phyloP scores from a whole-genome alignment of 805 yeast genomes.

The Isabelozyma rhagii region DNA sequence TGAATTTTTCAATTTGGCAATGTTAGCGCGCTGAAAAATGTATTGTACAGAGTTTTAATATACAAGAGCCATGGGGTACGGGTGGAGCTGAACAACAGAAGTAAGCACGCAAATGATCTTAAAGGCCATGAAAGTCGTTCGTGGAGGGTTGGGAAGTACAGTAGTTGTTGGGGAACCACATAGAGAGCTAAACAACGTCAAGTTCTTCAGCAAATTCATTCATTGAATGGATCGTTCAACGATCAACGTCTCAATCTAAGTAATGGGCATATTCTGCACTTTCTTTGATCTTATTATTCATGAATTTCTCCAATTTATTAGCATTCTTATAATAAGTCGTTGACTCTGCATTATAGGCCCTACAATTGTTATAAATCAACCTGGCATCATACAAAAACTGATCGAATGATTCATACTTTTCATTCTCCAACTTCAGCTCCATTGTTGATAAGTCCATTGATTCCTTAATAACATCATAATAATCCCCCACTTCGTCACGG shows the following conservation, averaged over 20 bases:
- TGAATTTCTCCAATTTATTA: constrained; percentile 85
- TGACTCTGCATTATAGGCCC: constrained; percentile 87
- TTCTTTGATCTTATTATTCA: constrained; percentile 78
- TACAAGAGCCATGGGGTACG: too few relatives aligned
- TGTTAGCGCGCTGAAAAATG: background rate
- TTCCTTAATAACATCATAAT: constrained; percentile 92
- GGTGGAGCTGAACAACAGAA: too few relatives aligned
- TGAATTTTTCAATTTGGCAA: background rate
- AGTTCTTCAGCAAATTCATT: too few relatives aligned
- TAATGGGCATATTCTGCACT: constrained; percentile 87
- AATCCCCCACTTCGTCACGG: constrained; percentile 92
- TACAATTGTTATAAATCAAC: constrained; percentile 84
- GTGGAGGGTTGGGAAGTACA: too few relatives aligned
- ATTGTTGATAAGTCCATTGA: constrained; percentile 97
- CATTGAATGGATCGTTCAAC: too few relatives aligned
- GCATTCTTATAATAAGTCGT: constrained; percentile 97
- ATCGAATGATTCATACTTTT: constrained; percentile 86
- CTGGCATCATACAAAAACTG: constrained; percentile 87
- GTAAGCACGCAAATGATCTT: too few relatives aligned
- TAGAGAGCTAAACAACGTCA: too few relatives aligned
- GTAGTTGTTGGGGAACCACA: too few relatives aligned
- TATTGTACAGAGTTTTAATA: too few relatives aligned
- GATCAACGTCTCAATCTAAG: constrained; percentile 41
- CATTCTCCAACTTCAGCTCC: constrained; percentile 90
- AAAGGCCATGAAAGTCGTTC: too few relatives aligned